Conservation (phyloP, 305 asterid genomes). For the Fraxinus sp. region DNA sequence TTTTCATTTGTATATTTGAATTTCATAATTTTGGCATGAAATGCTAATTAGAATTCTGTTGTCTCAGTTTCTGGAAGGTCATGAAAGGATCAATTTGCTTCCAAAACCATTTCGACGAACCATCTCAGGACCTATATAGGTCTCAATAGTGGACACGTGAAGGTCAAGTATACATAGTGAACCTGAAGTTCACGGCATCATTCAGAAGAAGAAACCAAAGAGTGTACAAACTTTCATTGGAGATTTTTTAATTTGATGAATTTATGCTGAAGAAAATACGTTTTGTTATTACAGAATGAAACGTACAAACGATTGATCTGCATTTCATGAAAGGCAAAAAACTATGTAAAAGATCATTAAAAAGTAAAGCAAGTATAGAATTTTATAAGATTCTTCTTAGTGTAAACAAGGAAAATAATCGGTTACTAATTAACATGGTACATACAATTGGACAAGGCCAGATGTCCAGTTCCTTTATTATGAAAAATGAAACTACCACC, state of each 20-base stretch:
- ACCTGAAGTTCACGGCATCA: background rate
- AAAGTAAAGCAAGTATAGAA: background rate
- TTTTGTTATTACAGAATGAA: background rate
- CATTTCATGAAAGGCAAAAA: background rate
- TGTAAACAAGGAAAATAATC: background rate
- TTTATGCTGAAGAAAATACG: background rate
- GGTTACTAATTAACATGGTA: background rate
- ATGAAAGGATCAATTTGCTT: conserved; percentile 18
- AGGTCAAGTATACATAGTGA: background rate
- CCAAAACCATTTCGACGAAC: conserved; percentile 31
- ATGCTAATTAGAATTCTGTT: background rate
- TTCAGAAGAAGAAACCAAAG: background rate
- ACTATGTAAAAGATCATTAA: background rate
- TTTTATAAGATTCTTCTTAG: background rate
- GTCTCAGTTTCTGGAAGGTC: conserved; percentile 23
- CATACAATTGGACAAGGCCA: background rate
- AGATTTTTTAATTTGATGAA: conserved; percentile 9
- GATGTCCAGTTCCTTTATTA: background rate
- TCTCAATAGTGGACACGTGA: conserved; percentile 16
- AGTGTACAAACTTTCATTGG: conserved; percentile 3
- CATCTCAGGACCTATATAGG: conserved; percentile 29
- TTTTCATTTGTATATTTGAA: background rate
- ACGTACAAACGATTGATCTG: background rate
- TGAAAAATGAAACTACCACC: background rate
- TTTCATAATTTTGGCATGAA: background rate